Percentiles rank a stretch among this genome's conserved stretches.
Evolutionary conservation across 805 yeast genomes (phyloP).

Genomic region (Naumovozyma dairenensis): DNA sequence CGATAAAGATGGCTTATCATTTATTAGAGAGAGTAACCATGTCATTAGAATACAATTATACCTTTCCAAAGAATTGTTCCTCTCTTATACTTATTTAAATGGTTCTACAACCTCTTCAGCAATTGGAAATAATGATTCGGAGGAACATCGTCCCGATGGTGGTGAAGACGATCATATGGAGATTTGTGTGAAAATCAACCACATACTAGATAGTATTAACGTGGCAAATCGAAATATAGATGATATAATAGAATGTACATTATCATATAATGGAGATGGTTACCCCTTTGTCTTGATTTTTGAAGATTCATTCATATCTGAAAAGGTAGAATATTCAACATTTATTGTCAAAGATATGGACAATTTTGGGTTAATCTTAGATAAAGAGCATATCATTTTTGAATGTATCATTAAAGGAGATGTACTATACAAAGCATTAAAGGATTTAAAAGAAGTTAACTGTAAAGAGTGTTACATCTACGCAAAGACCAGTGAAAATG

Average conservation of each 20-base stretch:
- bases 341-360: slow-evolving; percentile 30
- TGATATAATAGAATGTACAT: slow-evolving; percentile 36
- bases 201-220: slow-evolving; percentile 43
- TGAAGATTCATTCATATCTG: slow-evolving; percentile 44
- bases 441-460: slow-evolving; percentile 46
- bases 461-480: slow-evolving; percentile 43
- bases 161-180: slow-evolving; percentile 15
- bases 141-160: not conserved
- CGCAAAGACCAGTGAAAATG: slow-evolving; percentile 28
- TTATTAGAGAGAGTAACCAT: slow-evolving; percentile 40
- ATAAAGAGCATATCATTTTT: slow-evolving; percentile 34
- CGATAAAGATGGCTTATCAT: slow-evolving; percentile 41
- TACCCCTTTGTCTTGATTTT: slow-evolving; percentile 46
- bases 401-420: slow-evolving; percentile 47
- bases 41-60: slow-evolving; percentile 29
- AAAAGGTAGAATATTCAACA: slow-evolving; percentile 48
- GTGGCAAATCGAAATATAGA: slow-evolving; percentile 30
- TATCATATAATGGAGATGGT: slow-evolving; percentile 41
- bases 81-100: slow-evolving; percentile 18
- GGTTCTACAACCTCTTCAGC: too few relatives aligned
- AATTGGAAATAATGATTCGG: slow-evolving; percentile 7
- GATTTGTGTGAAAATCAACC: slow-evolving; percentile 36
- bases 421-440: slow-evolving; percentile 42
- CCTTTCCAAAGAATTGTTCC: slow-evolving; percentile 26
- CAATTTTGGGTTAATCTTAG: slow-evolving; percentile 33